Base-by-base conservation (phyloP, 169 alveolate species). In the Plasmodium adleri region DNA sequence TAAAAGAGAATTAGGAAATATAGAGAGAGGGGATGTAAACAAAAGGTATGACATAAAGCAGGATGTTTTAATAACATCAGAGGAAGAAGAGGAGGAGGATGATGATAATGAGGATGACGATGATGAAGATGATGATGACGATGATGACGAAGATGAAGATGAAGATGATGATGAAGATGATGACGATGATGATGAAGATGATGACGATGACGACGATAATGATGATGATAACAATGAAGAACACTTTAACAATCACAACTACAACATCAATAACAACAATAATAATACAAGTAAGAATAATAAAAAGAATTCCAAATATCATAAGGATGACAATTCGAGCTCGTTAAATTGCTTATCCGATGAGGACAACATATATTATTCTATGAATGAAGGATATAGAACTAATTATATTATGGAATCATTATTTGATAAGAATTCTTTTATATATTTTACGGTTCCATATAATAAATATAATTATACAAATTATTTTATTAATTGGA, bases 371-470 rank as follows among this genome's bases (percentile, higher is more conserved):
- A 28, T 62, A 10, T 68, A 83, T 43, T 68, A 68, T 72, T 83
- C 91, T n/a, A 15, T 83, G 15, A 45, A 68, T 49, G 91, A 83
- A 28, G 91, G 91, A 15, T 83, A 83, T 56, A 83, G 70, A 83
- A 83, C 91, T 8, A 83, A 83, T 56, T 83, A 83, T 72, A 83
- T 83, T 32, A 56, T 83, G 85, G 91, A 83, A 49, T 83, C 91
- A n/a, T 47, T 83, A 3, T 83, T 83, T 62, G 91, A 83, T 83
- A 83, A 68, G 45, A 83, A 67, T 58, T 67, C 91, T 2, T 83
- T 68, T 52, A 72, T 83, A n/a, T 83, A 83, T 62, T 83, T 83
- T 72, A 60, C 59, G 54, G 91, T 83, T 0, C 91, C 91, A 5
- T 83, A 68, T 67, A 83, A 83, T 58, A 83, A 83, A 68, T 83